phyloP scores from a whole-genome alignment of 257 asterid genomes.

The Craterostigma plantagineum region DNA sequence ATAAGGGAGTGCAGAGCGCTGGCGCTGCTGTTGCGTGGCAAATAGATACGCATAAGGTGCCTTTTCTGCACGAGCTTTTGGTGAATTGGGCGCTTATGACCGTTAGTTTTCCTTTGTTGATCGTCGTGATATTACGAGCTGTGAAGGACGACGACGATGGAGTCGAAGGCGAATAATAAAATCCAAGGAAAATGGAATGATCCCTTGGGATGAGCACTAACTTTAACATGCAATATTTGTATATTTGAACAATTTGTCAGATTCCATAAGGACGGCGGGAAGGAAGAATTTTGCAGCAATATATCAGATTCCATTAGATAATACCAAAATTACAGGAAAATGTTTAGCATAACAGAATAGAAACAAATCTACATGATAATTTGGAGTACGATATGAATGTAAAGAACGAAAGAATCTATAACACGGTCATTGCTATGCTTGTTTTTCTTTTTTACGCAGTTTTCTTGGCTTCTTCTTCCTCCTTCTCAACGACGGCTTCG shows the following conservation, averaged over 20 bases:
- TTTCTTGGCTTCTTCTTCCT: slow-evolving; percentile 4
- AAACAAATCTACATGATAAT: background rate
- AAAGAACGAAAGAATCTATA: too few relatives aligned
- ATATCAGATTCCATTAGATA: too few relatives aligned
- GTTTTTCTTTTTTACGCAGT: background rate
- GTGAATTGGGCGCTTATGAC: slow-evolving; percentile 42
- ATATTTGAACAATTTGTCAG: background rate
- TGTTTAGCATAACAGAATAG: too few relatives aligned
- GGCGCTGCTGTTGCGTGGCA: slow-evolving; percentile 68
- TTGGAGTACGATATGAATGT: too few relatives aligned
- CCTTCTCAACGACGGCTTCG: slow-evolving; percentile 7
- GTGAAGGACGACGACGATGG: slow-evolving; percentile 33
- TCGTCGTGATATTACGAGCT: slow-evolving; percentile 25
- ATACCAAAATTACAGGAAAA: too few relatives aligned
- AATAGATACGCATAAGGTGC: slow-evolving; percentile 32
- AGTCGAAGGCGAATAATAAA: too few relatives aligned
- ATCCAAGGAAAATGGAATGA: background rate
- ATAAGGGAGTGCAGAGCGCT: slow-evolving; percentile 64
- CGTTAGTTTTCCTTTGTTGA: slow-evolving; percentile 35
- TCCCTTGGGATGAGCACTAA: slow-evolving; percentile 16
- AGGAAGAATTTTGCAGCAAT: too few relatives aligned
- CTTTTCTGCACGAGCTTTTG: slow-evolving; percentile 26
- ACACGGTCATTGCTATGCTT: too few relatives aligned
- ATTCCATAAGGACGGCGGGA: too few relatives aligned
- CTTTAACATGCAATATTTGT: slow-evolving; percentile 1